A percentile compares a stretch with the other conserved stretches of the same genome.
These are phyloP conservation scores for Crepidotus variabilis DNA, from an alignment of 768 basidiomycete genomes.

Conservation along the genomic window DNA sequence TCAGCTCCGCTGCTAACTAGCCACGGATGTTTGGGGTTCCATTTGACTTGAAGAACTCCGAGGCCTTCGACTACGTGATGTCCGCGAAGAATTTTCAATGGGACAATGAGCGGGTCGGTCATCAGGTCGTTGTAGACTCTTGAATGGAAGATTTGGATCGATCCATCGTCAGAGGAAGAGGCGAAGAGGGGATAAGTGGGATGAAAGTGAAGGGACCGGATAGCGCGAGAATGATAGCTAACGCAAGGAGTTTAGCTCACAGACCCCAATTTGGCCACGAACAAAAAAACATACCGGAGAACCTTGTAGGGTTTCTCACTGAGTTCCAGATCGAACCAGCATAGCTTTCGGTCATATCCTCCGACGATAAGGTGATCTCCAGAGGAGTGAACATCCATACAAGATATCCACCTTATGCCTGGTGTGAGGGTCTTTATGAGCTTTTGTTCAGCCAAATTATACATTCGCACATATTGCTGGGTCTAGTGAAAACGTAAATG, in stretches of 20 bases:
- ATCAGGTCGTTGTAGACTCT: constrained; percentile 93
- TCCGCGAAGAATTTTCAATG: constrained; percentile 93
- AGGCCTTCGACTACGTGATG: constrained; percentile 82
- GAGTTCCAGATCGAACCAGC: constrained; percentile 98
- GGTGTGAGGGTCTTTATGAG: constrained; percentile 90
- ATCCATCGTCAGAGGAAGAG: constrained; percentile 94
- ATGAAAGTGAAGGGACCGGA: constrained; percentile 92
- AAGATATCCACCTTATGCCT: constrained; percentile 97
- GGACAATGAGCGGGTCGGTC: constrained; percentile 97
- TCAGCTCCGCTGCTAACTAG: constrained; percentile 91
- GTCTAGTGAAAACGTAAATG: constrained; percentile 50
- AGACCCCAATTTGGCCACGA: constrained; percentile 1
- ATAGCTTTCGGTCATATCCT: constrained; percentile 94
- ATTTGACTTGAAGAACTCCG: constrained; percentile 87
- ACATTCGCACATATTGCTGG: constrained; percentile 92
- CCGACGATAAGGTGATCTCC: constrained; percentile 97
- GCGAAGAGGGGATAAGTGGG: constrained; percentile 94
- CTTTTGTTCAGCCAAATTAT: constrained; percentile 92
- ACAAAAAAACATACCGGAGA: constrained; percentile 60
- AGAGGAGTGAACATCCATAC: constrained; percentile 93
- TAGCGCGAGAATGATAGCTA: constrained; percentile 92
- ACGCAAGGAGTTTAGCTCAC: neutral
- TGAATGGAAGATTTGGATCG: constrained; percentile 95
- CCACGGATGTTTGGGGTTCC: constrained; percentile 92
- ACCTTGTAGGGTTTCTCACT: constrained; percentile 97